Base-by-base conservation (phyloP, 805 yeast genomes). In the Tetrapisispora pingtungensis region DNA sequence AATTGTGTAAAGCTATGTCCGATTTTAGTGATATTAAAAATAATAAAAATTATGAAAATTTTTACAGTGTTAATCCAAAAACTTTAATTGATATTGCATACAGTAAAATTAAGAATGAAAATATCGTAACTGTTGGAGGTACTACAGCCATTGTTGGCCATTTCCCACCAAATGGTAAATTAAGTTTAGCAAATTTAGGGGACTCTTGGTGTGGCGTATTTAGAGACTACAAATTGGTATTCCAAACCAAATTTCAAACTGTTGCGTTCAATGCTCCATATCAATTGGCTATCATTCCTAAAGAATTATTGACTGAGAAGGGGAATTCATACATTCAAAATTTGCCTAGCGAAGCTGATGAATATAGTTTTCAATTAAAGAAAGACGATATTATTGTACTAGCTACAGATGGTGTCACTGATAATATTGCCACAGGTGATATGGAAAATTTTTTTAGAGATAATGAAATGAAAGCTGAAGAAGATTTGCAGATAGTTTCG, bases 201-300 rank as follows among this genome's bases (percentile, higher is more conserved):
- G 98, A 90, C 62, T 88, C 97, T 5, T 93, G 96, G 82, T 85
- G 86, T 61, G 89, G 95, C 15, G 76, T 89, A 3, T 84, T 88
- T 59, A 71, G 98, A 50, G 68, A 77, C 46, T 70, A 71, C 45
- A 68, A 74, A 54, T 68, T 88, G 39, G 70, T 83, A 2, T 64
- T 74, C 33, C 80, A 82, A 54, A 84, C 95, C 0, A 70, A 70
- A 49, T 80, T 83, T 50, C 96, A 88, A 68, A 79, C 87, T 1
- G 90, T 86, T 55, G 84, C 78, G 38, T 88, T 88, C 69, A 88
- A 89, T 61, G 90, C 96, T 1, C 97, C 97, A 1, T 86, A 74
- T 56, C 98, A 90, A 63, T 69, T 90, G 50, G 82, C 96, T 1
- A 80, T 89, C 41, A 81, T 89, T 30, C 97, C 97, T 0, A 64